Evolutionary conservation across 164 flowering plant species (phyloP), one percentile per base, ranked within the genome.

Genomic region (Piper betle): DNA sequence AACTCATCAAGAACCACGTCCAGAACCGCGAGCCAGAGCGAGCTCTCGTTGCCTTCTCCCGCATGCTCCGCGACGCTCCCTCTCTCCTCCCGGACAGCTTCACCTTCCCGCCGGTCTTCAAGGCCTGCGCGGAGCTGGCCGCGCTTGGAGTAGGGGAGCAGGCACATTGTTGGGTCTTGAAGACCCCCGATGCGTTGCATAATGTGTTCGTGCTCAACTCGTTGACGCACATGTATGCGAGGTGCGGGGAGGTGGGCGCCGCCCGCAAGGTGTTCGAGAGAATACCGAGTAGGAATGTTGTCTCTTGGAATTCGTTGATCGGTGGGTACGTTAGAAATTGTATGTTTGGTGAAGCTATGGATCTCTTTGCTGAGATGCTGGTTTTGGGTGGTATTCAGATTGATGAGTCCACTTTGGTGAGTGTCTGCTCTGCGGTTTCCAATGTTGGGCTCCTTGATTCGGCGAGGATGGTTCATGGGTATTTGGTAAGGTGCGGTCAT

Each of bases 131-230:
- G 5, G 66, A 68, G 55, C 39, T 63, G 13, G 41, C 39, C 20
- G 59, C 63, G 16, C 33, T 63, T 42, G 71, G 55, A 42, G 66
- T 62, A 68, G 71, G 71, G 4, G 53, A 68, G 42, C 71, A 68
- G 61, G 41, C 63, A 5, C 71, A 68, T 42, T 54, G 71, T 19
- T 53, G 63, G n/a, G n/a, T 63, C 59, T 55, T 68, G 54, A 68
- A 68, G 63, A 63, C 67, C 43, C 20, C 11, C 4, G 58, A 53
- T 38, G 63, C 39, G 8, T 63, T 39, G 64, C 62, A 12, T 13
- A 90, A 91, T 40, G 63, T 71, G 18, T 88, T 75, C 69, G 83
- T 88, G 76, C 83, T 88, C 90, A 91, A 83, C 37, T 75, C 84
- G 2, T 70, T 91, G 25, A 69, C 88, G 70, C 87, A 83, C 72